Evolutionary conservation across 345 rosid genomes (phyloP), one percentile per base, ranked within the genome.

Genomic region (Bruguiera parviflora): DNA sequence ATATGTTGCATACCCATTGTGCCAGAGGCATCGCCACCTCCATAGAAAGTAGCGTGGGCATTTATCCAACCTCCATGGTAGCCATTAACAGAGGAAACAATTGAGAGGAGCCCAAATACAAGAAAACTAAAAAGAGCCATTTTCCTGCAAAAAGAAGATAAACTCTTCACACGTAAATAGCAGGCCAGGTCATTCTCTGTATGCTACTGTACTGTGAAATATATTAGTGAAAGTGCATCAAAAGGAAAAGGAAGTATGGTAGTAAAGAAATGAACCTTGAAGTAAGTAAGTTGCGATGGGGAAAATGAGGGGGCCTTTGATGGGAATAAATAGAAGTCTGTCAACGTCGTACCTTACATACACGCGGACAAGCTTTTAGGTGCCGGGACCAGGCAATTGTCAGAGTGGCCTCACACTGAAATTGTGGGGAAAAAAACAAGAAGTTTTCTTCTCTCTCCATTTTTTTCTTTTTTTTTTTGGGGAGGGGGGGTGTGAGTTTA

Each of bases 311-410:
- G 63, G 57, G 64, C 68, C 22, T 64, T 43, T 56, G 59, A 28
- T 46, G 78, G 63, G 68, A 77, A 75, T 83, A 83, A 83, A 83
- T 85, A 83, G 87, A 75, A 74, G 78, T 58, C 47, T 29, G 79
- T 77, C 87, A 75, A 75, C 71, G 73, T 79, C 87, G 66, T 28
- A 46, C 60, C 64, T 58, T 52, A 31, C 70, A 60, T 62, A 68
- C 74, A 64, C 57, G 29, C 33, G 22, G 75, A 71, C 77, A 65
- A 52, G 32, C 59, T 64, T 29, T 70, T 13, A 53, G 73, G 58
- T 59, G 59, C 43, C 63, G 81, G 78, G 74, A 72, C 76, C 76
- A 71, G 77, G 79, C 70, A 75, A 39, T 71, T 66, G 32, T 11
- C 13, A 3, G 49, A 13, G 18, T 13, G 49, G 49, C 15, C 15